A percentile compares a stretch with the other conserved stretches of the same genome.
Conservation (phyloP, 805 yeast genomes). For the Kuraishia floccosa region DNA sequence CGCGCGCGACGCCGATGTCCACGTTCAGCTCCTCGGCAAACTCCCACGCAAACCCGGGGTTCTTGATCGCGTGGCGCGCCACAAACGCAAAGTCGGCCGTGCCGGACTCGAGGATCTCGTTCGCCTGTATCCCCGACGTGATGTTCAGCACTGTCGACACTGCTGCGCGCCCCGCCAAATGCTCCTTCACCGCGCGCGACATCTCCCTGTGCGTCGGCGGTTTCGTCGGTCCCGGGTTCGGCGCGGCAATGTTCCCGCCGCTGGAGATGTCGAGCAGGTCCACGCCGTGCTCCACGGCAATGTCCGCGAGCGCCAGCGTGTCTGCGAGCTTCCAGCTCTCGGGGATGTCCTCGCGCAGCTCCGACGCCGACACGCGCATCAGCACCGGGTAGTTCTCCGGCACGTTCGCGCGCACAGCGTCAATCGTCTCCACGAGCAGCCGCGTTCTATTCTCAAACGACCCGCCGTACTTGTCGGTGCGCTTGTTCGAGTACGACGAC, state of each 20-base stretch:
- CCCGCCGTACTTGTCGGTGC: constrained; percentile 59
- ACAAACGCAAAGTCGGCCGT: constrained; percentile 34
- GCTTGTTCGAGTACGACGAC: constrained; percentile 30
- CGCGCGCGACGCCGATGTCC: too few relatives aligned
- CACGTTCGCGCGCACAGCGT: constrained; percentile 26
- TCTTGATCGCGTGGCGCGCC: constrained; percentile 32
- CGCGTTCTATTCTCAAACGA: constrained; percentile 45
- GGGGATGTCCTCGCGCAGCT: constrained; percentile 19
- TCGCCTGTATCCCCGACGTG: constrained; percentile 21
- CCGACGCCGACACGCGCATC: constrained; percentile 34
- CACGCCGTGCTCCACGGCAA: constrained; percentile 29
- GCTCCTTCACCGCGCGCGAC: constrained; percentile 30
- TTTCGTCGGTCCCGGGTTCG: constrained; percentile 13
- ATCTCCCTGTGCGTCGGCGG: constrained; percentile 25
- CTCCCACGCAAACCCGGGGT: constrained; percentile 36
- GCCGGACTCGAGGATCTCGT: constrained; percentile 26
- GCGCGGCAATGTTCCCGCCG: constrained; percentile 32
- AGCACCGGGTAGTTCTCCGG: constrained; percentile 34
- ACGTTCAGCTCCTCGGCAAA: constrained; percentile 41
- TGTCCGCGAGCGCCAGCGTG: constrained; percentile 25
- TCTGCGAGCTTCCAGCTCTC: constrained; percentile 34
- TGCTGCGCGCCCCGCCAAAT: constrained; percentile 26
- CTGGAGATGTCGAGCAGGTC: constrained; percentile 44
- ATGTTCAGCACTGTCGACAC: constrained; percentile 40
- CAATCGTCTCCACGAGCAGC: constrained; percentile 33